These are phyloP conservation scores for Solanum tarapatanum DNA, from an alignment of 257 asterid species.

Conservation along the genomic window DNA sequence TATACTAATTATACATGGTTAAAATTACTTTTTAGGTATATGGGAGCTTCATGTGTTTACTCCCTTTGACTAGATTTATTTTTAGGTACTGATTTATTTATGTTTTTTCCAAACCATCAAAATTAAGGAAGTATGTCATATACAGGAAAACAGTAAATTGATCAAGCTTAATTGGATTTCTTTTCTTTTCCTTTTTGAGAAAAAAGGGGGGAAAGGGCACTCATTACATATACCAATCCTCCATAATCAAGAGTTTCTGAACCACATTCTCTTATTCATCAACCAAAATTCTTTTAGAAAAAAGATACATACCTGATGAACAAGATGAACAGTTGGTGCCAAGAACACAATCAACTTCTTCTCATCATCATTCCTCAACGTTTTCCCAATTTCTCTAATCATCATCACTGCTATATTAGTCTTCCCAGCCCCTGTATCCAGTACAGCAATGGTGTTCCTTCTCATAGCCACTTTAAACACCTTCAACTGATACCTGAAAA, in stretches of 20 bases:
- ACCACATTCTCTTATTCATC: background rate
- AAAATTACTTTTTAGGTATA: too few species aligned
- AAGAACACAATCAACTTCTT: slow-evolving; percentile 55
- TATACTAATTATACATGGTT: background rate
- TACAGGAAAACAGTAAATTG: background rate
- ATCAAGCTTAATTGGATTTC: background rate
- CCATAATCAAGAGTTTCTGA: background rate
- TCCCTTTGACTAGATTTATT: background rate
- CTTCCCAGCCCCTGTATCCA: slow-evolving; percentile 53
- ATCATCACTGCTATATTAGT: slow-evolving; percentile 49
- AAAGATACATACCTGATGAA: slow-evolving; percentile 49
- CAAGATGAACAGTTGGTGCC: slow-evolving; percentile 81
- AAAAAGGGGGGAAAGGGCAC: background rate
- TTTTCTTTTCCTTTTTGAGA: background rate
- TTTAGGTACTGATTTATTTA: background rate
- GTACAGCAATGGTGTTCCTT: slow-evolving; percentile 65
- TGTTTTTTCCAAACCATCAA: background rate
- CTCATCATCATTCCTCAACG: slow-evolving; percentile 29
- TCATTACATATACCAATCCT: background rate
- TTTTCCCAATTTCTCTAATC: slow-evolving; percentile 57
- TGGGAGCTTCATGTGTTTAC: background rate
- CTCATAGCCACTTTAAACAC: slow-evolving; percentile 66
- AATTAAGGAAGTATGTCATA: background rate
- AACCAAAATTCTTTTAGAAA: background rate
- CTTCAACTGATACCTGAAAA: slow-evolving; percentile 40